Evolutionary conservation across 179 eudicot genomes (phyloP).

Genomic region (Actinidia chinensis): DNA sequence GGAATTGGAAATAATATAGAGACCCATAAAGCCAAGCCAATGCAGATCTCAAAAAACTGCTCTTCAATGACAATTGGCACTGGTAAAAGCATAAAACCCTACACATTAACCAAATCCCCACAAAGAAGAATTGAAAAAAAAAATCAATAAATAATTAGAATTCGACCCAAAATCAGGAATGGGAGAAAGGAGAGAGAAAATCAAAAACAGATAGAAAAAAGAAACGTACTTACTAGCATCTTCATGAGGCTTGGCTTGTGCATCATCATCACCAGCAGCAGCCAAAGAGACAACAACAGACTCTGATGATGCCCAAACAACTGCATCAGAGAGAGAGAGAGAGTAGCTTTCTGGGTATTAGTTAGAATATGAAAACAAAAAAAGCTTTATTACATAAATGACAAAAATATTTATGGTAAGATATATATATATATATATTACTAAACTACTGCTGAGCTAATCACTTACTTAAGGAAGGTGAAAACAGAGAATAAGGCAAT

Average conservation of each 20-base stretch:
- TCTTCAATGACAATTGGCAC: neutral
- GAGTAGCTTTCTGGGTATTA: conserved; percentile 18
- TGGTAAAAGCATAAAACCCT: neutral
- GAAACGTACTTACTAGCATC: conserved; percentile 59
- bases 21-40: conserved; percentile 24
- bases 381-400: conserved; percentile 29
- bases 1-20: neutral
- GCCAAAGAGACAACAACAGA: neutral
- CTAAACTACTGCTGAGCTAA: too few species aligned
- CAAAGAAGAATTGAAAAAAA: neutral
- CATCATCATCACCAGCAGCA: conserved; percentile 15
- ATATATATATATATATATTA: too few species aligned
- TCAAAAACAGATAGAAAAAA: conserved; percentile 16
- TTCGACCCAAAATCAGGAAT: neutral
- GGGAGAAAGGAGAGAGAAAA: neutral
- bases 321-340: neutral
- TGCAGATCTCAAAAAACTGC: neutral
- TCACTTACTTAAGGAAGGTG: conserved; percentile 12
- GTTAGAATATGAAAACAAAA: conserved; percentile 14
- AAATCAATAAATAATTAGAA: neutral
- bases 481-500: conserved; percentile 4
- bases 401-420: conserved; percentile 41
- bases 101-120: neutral
- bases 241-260: conserved; percentile 39
- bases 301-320: too few species aligned